Conservation (phyloP, 208 protist genomes). For the Trypanosoma melophagium region DNA sequence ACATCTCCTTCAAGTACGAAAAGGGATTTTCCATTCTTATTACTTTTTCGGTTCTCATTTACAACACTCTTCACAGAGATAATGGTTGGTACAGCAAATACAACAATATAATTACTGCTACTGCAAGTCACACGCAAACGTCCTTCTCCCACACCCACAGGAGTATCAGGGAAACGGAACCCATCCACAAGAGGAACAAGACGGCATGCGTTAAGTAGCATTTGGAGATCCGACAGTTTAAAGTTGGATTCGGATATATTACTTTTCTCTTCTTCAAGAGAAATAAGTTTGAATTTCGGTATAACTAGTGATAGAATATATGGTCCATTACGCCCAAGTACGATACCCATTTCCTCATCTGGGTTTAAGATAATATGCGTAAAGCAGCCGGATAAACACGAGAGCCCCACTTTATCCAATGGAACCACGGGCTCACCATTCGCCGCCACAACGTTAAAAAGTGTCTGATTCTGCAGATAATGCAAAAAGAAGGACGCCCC, state of each 20-base stretch:
- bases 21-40: neutral
- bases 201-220: constrained; percentile 23
- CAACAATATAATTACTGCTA: neutral
- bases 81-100: constrained; percentile 2
- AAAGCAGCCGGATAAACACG: constrained; percentile 20
- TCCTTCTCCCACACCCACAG: constrained; percentile 13
- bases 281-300: neutral
- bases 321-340: constrained; percentile 26
- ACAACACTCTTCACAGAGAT: neutral
- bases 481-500: constrained; percentile 14
- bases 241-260: neutral
- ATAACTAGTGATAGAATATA: constrained; percentile 21
- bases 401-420: constrained; percentile 8
- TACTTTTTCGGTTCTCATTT: neutral
- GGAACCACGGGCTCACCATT: neutral
- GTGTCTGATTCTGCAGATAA: constrained; percentile 18
- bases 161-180: constrained; percentile 16
- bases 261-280: neutral
- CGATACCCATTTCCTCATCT: constrained; percentile 13
- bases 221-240: constrained; percentile 9
- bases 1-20: constrained; percentile 15
- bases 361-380: constrained; percentile 12
- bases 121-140: constrained; percentile 17
- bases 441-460: constrained; percentile 1
- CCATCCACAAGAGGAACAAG: constrained; percentile 15